A percentile compares a stretch with the other conserved stretches of the same genome.
These are phyloP conservation scores for Epichloe glyceriae DNA, from an alignment of 2,329 filamentous ascomycete genomes.

Conservation along the genomic window DNA sequence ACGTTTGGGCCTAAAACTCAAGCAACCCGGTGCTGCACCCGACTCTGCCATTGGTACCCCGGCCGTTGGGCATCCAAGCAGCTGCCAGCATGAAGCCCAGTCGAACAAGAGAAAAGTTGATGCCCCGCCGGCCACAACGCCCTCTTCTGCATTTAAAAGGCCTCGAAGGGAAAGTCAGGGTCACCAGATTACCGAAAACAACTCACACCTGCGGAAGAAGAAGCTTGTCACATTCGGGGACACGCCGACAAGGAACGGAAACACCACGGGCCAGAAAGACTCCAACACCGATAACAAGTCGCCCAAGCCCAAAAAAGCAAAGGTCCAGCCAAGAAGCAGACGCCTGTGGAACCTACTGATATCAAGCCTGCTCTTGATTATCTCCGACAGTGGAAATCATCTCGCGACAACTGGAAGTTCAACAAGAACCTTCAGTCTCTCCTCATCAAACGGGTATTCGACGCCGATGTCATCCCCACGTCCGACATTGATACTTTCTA, in stretches of 20 bases:
- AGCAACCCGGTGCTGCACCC: slow-evolving; percentile 24
- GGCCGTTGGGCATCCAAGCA: slow-evolving; percentile 25
- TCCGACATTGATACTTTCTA: slow-evolving; percentile 57
- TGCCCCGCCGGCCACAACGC: slow-evolving; percentile 18
- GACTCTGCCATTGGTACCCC: slow-evolving; percentile 17
- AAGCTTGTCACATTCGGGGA: slow-evolving; percentile 40
- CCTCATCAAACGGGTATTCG: slow-evolving; percentile 71
- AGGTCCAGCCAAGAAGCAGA: slow-evolving; percentile 26
- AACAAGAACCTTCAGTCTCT: slow-evolving; percentile 86
- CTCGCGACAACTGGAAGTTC: slow-evolving; percentile 75
- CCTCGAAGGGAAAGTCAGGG: slow-evolving; percentile 18
- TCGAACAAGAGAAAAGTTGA: slow-evolving; percentile 28
- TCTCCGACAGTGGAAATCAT: slow-evolving; percentile 59
- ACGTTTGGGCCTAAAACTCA: slow-evolving; percentile 50
- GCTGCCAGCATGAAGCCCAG: slow-evolving; percentile 19
- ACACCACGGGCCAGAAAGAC: slow-evolving; percentile 9
- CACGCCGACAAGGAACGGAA: slow-evolving; percentile 23
- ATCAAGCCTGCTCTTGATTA: slow-evolving; percentile 60
- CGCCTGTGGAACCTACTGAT: slow-evolving; percentile 26
- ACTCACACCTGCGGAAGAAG: slow-evolving; percentile 22
- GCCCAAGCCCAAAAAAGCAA: slow-evolving; percentile 22
- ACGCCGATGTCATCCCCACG: slow-evolving; percentile 56
- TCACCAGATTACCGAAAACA: slow-evolving; percentile 11
- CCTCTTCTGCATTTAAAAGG: slow-evolving; percentile 21
- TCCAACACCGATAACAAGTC: slow-evolving; percentile 16